phyloP scores from a whole-genome alignment of 305 asterid species.

The Caryopteris hybrid region DNA sequence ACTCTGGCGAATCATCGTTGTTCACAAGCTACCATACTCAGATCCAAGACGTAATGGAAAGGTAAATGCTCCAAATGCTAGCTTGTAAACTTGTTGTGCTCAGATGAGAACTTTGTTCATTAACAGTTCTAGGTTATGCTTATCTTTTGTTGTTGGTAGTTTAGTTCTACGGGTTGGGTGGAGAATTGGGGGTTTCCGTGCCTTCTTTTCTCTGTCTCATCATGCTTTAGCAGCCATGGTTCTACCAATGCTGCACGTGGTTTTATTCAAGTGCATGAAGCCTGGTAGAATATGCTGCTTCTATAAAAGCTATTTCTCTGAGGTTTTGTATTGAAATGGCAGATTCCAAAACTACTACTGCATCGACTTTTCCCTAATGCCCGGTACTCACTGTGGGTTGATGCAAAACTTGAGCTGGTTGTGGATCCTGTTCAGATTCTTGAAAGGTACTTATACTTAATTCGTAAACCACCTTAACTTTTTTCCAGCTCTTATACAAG shows the following conservation, averaged over 20 bases:
- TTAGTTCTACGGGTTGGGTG: not conserved
- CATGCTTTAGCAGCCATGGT: not conserved
- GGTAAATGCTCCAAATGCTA: constrained; percentile 35
- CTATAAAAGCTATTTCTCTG: not conserved
- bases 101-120: not conserved
- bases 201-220: not conserved
- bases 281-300: not conserved
- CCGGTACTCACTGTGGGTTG: constrained; percentile 80
- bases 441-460: constrained; percentile 50
- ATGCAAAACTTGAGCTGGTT: constrained; percentile 83
- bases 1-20: constrained; percentile 71
- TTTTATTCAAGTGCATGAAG: not conserved
- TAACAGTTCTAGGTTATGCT: not conserved
- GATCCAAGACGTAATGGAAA: constrained; percentile 91
- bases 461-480: not conserved
- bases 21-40: constrained; percentile 66
- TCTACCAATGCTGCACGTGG: not conserved
- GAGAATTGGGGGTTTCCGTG: not conserved
- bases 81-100: not conserved
- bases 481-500: not conserved
- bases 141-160: not conserved
- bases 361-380: constrained; percentile 79
- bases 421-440: constrained; percentile 83
- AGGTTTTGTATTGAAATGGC: constrained; percentile 27
- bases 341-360: constrained; percentile 83